phyloP scores from a whole-genome alignment of 768 basidiomycete species.

The Amanita pseudoporphyria region DNA sequence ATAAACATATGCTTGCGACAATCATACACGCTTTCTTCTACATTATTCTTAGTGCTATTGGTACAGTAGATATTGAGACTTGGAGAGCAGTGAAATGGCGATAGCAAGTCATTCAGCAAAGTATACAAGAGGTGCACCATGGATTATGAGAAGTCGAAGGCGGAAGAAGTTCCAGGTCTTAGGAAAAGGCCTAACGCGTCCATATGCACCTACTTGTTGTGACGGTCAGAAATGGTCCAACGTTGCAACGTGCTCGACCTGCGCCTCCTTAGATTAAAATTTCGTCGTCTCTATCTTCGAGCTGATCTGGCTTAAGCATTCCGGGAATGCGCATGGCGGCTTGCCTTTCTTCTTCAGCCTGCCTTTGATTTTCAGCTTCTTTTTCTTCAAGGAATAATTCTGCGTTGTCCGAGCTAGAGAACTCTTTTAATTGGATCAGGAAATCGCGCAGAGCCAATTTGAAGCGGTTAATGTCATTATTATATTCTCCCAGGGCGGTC shows the following conservation, averaged over 20 bases:
- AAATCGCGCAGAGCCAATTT: conserved; percentile 94
- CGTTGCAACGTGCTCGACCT: neutral
- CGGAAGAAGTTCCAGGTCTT: conserved; percentile 10
- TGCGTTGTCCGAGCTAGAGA: conserved; percentile 81
- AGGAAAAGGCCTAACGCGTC: conserved; percentile 13
- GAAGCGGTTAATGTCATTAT: conserved; percentile 82
- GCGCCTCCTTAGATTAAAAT: conserved; percentile 34
- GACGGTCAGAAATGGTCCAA: conserved; percentile 11
- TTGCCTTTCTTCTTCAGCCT: conserved; percentile 77
- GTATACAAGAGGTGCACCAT: neutral
- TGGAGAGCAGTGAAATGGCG: conserved; percentile 20
- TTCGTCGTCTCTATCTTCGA: conserved; percentile 92
- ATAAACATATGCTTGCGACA: neutral
- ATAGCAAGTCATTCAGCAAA: conserved; percentile 18
- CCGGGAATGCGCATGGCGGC: conserved; percentile 94
- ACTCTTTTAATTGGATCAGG: conserved; percentile 96
- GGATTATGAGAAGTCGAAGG: conserved; percentile 10
- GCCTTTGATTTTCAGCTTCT: conserved; percentile 71
- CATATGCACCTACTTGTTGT: neutral
- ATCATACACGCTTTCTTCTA: conserved; percentile 19
- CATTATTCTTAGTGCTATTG: conserved; percentile 32
- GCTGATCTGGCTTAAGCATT: conserved; percentile 90
- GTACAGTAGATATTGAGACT: conserved; percentile 31
- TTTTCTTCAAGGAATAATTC: conserved; percentile 94
- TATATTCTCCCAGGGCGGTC: conserved; percentile 54